A percentile compares a stretch with the other conserved stretches of the same genome.
Conservation (phyloP, 2,329 filamentous ascomycete genomes). For the Magnaporthiopsis incrustans region DNA sequence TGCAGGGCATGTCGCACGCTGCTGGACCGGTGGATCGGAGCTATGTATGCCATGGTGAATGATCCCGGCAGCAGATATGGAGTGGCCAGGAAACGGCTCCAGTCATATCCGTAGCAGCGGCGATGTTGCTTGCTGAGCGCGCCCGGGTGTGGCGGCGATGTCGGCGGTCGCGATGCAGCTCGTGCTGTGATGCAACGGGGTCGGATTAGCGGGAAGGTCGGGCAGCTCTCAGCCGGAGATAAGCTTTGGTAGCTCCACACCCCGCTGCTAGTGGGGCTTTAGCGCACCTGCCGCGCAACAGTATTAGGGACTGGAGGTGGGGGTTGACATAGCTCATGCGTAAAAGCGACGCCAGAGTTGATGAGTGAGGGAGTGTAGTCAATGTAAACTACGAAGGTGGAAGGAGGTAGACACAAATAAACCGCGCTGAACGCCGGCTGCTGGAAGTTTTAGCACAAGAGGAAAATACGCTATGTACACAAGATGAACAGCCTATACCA, state of each 20-base stretch:
- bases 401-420: background rate
- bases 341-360: background rate
- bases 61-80: background rate
- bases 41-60: constrained; percentile 76
- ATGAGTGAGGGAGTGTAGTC: background rate
- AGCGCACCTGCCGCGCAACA: too few relatives aligned
- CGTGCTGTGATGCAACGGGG: background rate
- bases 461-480: background rate
- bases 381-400: too few relatives aligned
- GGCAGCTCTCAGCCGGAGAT: background rate
- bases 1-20: constrained; percentile 85
- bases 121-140: background rate
- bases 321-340: background rate
- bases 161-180: background rate
- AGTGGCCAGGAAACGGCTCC: background rate
- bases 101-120: background rate
- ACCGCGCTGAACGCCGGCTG: background rate
- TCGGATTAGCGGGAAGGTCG: background rate
- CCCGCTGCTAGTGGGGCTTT: background rate
- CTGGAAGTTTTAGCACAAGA: background rate
- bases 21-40: constrained; percentile 85
- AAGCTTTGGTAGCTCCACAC: background rate
- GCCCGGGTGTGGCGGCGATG: background rate
- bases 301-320: too few relatives aligned
- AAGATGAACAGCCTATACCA: background rate